A percentile compares a stretch with the other conserved stretches of the same genome.
These are phyloP conservation scores for Zymoseptoria pseudotritici DNA, from an alignment of 2,329 filamentous ascomycete genomes.

Conservation along the genomic window DNA sequence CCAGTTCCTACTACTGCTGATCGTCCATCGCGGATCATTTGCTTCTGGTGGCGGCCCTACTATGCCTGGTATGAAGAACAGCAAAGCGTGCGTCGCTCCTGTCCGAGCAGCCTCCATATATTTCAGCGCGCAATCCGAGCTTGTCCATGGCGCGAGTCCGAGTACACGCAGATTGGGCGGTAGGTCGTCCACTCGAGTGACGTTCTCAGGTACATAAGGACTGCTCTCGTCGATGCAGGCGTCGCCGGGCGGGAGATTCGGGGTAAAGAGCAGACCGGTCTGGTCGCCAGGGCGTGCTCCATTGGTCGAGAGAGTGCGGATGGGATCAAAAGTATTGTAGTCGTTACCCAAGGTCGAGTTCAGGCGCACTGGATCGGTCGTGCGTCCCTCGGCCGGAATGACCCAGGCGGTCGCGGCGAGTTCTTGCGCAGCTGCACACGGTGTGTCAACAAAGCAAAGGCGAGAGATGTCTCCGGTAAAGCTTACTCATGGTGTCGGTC, in stretches of 20 bases:
- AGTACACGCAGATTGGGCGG: conserved; percentile 64
- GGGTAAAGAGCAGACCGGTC: conserved; percentile 78
- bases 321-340: conserved; percentile 39
- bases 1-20: conserved; percentile 66
- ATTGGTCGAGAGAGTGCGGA: conserved; percentile 69
- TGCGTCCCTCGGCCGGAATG: background rate
- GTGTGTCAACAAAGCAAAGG: background rate
- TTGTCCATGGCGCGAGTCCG: conserved; percentile 82
- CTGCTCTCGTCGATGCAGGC: conserved; percentile 57
- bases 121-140: conserved; percentile 60
- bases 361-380: background rate
- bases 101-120: conserved; percentile 59
- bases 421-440: background rate
- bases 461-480: background rate
- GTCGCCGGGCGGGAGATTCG: conserved; percentile 52
- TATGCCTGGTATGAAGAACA: conserved; percentile 48
- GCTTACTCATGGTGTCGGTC: background rate
- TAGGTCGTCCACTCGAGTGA: conserved; percentile 64
- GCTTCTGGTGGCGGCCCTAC: conserved; percentile 57
- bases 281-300: conserved; percentile 57
- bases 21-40: conserved; percentile 60
- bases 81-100: conserved; percentile 49
- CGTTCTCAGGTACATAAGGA: conserved; percentile 65
- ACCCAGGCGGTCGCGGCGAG: background rate
- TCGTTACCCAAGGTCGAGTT: conserved; percentile 30